These are phyloP conservation scores for Epichloe amarillans DNA, from an alignment of 2,329 filamentous ascomycete species.

Conservation along the genomic window DNA sequence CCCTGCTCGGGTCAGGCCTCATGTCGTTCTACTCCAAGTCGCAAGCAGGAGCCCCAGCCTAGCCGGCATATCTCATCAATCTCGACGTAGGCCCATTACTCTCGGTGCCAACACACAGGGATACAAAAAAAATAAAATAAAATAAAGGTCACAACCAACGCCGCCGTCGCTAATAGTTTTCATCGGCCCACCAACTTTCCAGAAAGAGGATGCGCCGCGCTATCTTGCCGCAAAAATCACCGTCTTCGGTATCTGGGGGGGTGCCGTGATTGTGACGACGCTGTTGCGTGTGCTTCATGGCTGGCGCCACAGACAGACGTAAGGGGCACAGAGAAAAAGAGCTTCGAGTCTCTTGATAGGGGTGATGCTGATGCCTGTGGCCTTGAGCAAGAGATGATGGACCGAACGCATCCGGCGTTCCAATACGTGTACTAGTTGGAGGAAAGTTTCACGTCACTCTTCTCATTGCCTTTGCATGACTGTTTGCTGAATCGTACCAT, in stretches of 20 bases:
- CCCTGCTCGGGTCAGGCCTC: slow-evolving; percentile 13
- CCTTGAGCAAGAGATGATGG: slow-evolving; percentile 18
- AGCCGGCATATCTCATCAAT: slow-evolving; percentile 18
- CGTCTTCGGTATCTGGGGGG: too few species aligned
- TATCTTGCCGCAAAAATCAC: slow-evolving; percentile 17
- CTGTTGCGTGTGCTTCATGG: too few species aligned
- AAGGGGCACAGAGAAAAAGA: slow-evolving; percentile 17
- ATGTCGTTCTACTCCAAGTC: slow-evolving; percentile 14
- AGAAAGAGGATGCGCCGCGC: slow-evolving; percentile 29
- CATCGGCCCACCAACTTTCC: slow-evolving; percentile 14
- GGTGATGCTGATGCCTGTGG: slow-evolving; percentile 14
- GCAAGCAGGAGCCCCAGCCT: slow-evolving; percentile 18
- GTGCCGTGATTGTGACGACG: too few species aligned
- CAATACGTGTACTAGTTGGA: slow-evolving; percentile 10
- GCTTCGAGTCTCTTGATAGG: slow-evolving; percentile 18
- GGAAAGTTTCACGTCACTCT: not conserved
- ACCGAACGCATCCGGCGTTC: slow-evolving; percentile 18
- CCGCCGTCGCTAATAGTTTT: slow-evolving; percentile 30
- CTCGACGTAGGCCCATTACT: slow-evolving; percentile 27
- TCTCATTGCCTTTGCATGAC: not conserved
- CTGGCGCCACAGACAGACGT: slow-evolving; percentile 14
- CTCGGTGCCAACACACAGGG: slow-evolving; percentile 32
- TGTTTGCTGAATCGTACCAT: not conserved
- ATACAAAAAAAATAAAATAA: slow-evolving; percentile 28
- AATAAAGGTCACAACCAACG: slow-evolving; percentile 25